phyloP scores from a whole-genome alignment of 148 eudicot genomes.

The Simmondsia chinensis region DNA sequence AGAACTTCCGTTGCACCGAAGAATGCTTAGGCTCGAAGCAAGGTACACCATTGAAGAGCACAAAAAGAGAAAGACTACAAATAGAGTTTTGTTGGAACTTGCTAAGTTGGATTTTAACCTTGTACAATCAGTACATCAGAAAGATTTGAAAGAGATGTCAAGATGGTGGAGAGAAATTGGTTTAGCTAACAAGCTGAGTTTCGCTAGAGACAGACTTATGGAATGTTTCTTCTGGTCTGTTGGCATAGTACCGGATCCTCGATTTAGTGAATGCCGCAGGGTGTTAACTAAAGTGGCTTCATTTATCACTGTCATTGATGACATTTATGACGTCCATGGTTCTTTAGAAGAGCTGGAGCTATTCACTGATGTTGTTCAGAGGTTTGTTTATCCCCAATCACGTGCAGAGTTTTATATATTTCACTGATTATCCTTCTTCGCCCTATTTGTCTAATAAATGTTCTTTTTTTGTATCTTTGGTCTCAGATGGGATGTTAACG shows the following conservation, averaged over 20 bases:
- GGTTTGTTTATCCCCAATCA: conserved; percentile 13
- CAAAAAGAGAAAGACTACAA: background rate
- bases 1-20: conserved; percentile 8
- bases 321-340: conserved; percentile 22
- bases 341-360: conserved; percentile 18
- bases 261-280: conserved; percentile 7
- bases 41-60: background rate
- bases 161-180: conserved; percentile 10
- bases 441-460: too few species aligned
- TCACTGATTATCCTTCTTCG: too few species aligned
- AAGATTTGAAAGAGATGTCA: conserved; percentile 16
- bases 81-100: conserved; percentile 18
- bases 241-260: conserved; percentile 7
- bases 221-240: conserved; percentile 5
- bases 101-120: conserved; percentile 14
- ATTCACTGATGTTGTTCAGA: conserved; percentile 21
- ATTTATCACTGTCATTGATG: conserved; percentile 16
- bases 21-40: conserved; percentile 6
- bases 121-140: conserved; percentile 4
- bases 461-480: background rate
- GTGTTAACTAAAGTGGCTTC: conserved; percentile 2
- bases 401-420: too few species aligned
- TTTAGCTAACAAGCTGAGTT: conserved; percentile 5
- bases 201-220: conserved; percentile 6
- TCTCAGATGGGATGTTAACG: conserved; percentile 12